These are phyloP conservation scores for Lentinula raphanica DNA, from an alignment of 768 basidiomycete species.

Conservation along the genomic window DNA sequence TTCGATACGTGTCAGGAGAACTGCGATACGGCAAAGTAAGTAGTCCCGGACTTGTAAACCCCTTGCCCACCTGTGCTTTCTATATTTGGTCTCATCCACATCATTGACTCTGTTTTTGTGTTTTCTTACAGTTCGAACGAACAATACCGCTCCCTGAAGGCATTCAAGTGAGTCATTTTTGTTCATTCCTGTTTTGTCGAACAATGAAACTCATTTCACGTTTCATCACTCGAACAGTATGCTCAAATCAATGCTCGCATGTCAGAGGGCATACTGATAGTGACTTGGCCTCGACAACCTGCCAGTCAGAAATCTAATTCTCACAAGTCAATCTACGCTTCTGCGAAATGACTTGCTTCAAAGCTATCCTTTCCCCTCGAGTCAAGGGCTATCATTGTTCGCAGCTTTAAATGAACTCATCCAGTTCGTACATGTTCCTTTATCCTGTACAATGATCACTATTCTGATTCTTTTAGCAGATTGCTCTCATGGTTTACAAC, in stretches of 20 bases:
- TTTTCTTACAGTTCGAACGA: slow-evolving; percentile 3
- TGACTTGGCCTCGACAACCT: slow-evolving; percentile 3
- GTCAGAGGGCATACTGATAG: slow-evolving; percentile 3
- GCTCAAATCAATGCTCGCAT: slow-evolving; percentile 1
- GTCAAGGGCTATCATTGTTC: no score
- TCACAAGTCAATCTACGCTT: not conserved
- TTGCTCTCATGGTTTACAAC: no score
- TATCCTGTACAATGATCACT: no score
- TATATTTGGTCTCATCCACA: not conserved
- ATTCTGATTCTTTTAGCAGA: no score
- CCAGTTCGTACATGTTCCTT: no score
- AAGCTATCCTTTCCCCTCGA: not conserved
- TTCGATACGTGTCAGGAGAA: not conserved
- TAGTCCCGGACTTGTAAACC: not conserved
- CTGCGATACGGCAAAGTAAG: slow-evolving; percentile 3
- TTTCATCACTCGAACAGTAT: not conserved
- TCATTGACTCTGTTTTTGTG: not conserved
- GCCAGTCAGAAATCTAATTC: not conserved
- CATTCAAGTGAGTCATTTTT: not conserved
- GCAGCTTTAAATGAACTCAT: no score
- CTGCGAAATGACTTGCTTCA: not conserved
- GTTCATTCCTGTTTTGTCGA: not conserved
- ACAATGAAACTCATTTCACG: not conserved
- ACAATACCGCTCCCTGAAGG: not conserved
- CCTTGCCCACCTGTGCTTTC: not conserved